phyloP scores from a whole-genome alignment of 768 basidiomycete genomes.

The Trametes meyenii region DNA sequence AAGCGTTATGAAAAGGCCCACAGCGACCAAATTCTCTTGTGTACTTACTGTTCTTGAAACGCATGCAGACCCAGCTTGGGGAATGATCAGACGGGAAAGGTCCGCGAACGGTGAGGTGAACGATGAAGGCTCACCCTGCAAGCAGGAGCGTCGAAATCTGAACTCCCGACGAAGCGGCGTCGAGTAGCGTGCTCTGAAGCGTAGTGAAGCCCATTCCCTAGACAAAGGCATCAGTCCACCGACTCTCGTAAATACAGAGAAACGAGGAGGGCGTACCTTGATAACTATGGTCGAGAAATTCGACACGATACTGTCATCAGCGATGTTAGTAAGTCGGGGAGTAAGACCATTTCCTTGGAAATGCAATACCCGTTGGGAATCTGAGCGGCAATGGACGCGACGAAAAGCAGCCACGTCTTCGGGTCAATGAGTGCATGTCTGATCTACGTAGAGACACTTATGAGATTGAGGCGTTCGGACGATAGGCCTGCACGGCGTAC shows the following conservation, averaged over 20 bases:
- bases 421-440: conserved; percentile 32
- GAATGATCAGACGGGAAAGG: not conserved
- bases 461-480: no score
- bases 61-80: conserved; percentile 19
- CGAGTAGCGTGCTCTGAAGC: conserved; percentile 23
- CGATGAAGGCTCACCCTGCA: conserved; percentile 16
- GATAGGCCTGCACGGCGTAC: conserved; percentile 28
- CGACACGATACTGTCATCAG: conserved; percentile 14
- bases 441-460: conserved; percentile 3
- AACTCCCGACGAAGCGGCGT: conserved; percentile 20
- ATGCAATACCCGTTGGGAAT: conserved; percentile 35
- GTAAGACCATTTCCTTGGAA: not conserved
- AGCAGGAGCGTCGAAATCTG: conserved; percentile 21
- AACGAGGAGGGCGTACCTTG: conserved; percentile 14
- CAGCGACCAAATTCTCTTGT: no score
- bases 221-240: not conserved
- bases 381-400: conserved; percentile 37
- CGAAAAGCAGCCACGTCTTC: conserved; percentile 39
- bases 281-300: conserved; percentile 33
- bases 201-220: conserved; percentile 27
- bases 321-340: not conserved
- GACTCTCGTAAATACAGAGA: not conserved
- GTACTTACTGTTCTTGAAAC: conserved; percentile 25
- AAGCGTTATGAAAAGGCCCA: not conserved
- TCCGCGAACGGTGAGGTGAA: not conserved